A percentile compares a stretch with the other conserved stretches of the same genome.
phyloP scores from a whole-genome alignment of 192 early-diverging fungal genomes.

The Glomus cerebriforme region DNA sequence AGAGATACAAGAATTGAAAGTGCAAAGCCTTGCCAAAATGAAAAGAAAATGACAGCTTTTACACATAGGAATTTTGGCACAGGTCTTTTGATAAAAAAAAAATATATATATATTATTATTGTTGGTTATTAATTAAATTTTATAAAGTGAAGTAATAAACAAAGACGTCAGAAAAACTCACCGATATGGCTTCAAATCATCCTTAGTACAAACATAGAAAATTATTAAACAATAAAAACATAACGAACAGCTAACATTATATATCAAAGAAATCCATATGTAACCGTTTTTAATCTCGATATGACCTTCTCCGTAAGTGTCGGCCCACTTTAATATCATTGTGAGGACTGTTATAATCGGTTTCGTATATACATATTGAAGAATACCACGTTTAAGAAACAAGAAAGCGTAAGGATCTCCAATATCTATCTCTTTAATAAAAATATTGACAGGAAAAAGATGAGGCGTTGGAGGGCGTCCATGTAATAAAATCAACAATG shows the following conservation, averaged over 20 bases:
- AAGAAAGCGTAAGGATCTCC: constrained; percentile 86
- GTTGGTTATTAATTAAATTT: not conserved
- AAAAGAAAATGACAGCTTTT: constrained; percentile 93
- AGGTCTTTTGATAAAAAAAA: constrained; percentile 55
- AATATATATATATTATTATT: too few species aligned
- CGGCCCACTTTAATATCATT: constrained; percentile 75
- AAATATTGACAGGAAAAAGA: constrained; percentile 78
- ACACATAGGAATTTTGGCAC: constrained; percentile 93
- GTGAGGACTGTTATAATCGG: constrained; percentile 77
- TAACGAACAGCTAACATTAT: constrained; percentile 87
- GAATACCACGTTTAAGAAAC: constrained; percentile 84
- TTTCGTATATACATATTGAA: constrained; percentile 94
- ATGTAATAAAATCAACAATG: constrained; percentile 77
- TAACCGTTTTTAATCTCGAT: constrained; percentile 71
- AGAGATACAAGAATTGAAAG: constrained; percentile 79
- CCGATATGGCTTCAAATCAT: constrained; percentile 72
- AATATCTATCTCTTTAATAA: constrained; percentile 76
- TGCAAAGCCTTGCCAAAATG: constrained; percentile 89
- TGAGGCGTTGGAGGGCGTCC: constrained; percentile 75
- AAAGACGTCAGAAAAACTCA: constrained; percentile 24
- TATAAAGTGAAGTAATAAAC: too few species aligned
- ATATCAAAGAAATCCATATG: constrained; percentile 78
- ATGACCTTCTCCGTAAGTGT: constrained; percentile 79
- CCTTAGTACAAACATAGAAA: constrained; percentile 81
- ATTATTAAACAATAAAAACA: constrained; percentile 86